These are phyloP conservation scores for Forsythia suspensa DNA, from an alignment of 257 asterid genomes.

Conservation along the genomic window DNA sequence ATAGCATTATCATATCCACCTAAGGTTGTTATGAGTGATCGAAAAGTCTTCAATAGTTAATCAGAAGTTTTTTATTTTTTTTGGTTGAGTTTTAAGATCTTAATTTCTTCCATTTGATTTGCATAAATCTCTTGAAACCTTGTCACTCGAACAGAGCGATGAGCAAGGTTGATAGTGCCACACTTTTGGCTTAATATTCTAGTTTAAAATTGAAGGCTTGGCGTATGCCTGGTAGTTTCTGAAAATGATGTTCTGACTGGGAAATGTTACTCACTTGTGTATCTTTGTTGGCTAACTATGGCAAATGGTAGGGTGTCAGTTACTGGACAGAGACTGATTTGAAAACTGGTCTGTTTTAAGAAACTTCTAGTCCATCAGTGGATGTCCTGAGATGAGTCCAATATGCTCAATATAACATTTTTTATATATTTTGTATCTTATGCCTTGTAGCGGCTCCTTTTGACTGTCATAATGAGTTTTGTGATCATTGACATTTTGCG, in stretches of 20 bases:
- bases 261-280: neutral
- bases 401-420: no score
- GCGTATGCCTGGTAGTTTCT: neutral
- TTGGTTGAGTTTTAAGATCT: neutral
- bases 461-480: neutral
- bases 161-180: neutral
- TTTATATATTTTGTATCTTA: no score
- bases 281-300: neutral
- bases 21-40: neutral
- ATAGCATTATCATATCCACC: neutral
- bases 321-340: neutral
- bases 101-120: neutral
- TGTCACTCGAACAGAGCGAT: neutral
- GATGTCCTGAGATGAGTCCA: neutral
- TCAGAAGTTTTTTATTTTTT: no score
- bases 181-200: neutral
- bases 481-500: neutral
- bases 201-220: neutral
- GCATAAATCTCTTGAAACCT: neutral
- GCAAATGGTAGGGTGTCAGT: conserved; percentile 2
- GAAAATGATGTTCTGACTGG: neutral
- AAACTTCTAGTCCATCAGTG: neutral
- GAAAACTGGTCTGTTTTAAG: neutral
- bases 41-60: neutral
- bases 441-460: neutral